A percentile compares a stretch with the other conserved stretches of the same genome.
Evolutionary conservation across 495 filamentous ascomycete species (phyloP).

Genomic region (Podospora pseudocomata): DNA sequence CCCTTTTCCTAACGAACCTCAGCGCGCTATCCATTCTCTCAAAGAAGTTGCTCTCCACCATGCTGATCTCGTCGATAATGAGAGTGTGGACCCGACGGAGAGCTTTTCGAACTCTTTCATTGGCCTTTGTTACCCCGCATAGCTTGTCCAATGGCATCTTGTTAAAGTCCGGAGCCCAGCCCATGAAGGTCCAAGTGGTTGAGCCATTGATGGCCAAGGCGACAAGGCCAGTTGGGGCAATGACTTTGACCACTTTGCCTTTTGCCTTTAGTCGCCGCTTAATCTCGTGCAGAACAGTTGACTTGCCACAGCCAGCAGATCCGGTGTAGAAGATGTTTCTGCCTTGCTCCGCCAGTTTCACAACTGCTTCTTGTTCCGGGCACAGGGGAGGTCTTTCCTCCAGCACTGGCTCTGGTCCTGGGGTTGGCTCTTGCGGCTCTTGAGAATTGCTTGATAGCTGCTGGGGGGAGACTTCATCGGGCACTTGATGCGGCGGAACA

Average conservation of each 20-base stretch:
- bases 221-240: constrained; percentile 56
- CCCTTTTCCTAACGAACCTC: constrained; percentile 38
- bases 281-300: constrained; percentile 52
- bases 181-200: constrained; percentile 54
- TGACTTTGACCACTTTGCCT: constrained; percentile 43
- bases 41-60: constrained; percentile 55
- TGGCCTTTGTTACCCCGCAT: background rate
- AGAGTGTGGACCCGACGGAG: constrained; percentile 41
- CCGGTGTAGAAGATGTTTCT: constrained; percentile 62
- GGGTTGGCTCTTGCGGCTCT: background rate
- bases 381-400: constrained; percentile 26
- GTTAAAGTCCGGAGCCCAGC: constrained; percentile 43
- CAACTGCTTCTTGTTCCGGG: constrained; percentile 46
- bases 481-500: too few relatives aligned
- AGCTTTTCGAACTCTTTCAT: background rate
- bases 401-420: background rate
- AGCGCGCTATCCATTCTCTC: constrained; percentile 52
- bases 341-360: constrained; percentile 46
- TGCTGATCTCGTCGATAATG: constrained; percentile 46
- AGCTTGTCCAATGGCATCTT: constrained; percentile 24
- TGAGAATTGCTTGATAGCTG: background rate
- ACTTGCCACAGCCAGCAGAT: constrained; percentile 59
- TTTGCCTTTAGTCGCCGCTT: constrained; percentile 32
- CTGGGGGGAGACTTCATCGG: too few relatives aligned
- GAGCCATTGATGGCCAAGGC: constrained; percentile 52